A percentile compares a stretch with the other conserved stretches of the same genome.
Evolutionary conservation across 139 green algal species (phyloP).

Genomic region (Closterium sp.): DNA sequence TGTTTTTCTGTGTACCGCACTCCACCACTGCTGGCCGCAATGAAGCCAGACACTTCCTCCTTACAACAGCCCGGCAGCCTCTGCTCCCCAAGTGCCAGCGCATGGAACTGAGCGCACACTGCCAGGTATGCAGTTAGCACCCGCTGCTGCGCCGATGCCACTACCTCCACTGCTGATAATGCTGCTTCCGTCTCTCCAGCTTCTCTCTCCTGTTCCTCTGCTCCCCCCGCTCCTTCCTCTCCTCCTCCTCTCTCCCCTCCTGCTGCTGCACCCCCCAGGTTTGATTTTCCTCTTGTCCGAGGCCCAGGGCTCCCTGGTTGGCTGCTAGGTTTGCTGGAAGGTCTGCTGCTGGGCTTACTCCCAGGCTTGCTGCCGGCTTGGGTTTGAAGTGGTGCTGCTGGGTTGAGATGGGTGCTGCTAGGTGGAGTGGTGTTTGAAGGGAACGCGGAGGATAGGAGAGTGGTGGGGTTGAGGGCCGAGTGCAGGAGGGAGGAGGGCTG

Average conservation of each 20-base stretch:
- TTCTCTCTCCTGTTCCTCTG: neutral
- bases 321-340: neutral
- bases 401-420: neutral
- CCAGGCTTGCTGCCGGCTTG: neutral
- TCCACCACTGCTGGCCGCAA: neutral
- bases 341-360: neutral
- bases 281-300: neutral
- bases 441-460: neutral
- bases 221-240: neutral
- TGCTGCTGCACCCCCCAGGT: neutral
- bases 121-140: neutral
- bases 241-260: neutral
- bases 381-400: neutral
- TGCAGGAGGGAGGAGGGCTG: neutral
- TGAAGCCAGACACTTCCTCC: neutral
- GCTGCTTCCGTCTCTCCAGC: neutral
- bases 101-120: neutral
- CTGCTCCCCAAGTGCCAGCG: neutral
- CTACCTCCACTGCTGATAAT: neutral
- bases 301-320: neutral
- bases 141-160: neutral
- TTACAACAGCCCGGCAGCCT: neutral
- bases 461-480: neutral
- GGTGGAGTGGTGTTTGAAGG: neutral
- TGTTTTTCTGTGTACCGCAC: neutral